Evolutionary conservation across 164 flowering plant species (phyloP).

Genomic region (Litsea cubeba): DNA sequence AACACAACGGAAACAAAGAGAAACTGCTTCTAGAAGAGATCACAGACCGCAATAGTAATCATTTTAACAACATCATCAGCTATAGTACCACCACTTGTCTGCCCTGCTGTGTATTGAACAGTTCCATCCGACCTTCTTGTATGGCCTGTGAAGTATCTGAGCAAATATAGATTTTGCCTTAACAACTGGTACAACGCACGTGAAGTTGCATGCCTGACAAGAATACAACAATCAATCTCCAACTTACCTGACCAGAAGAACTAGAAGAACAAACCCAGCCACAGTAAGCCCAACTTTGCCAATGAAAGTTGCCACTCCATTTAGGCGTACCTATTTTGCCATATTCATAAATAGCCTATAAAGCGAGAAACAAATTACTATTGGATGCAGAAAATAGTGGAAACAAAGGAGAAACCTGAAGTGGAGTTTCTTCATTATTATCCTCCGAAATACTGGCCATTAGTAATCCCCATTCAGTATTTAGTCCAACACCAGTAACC

Average conservation of each 20-base stretch:
- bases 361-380: background rate
- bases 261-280: conserved; percentile 27
- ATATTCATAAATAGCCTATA: background rate
- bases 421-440: conserved; percentile 94
- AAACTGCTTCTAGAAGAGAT: background rate
- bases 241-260: conserved; percentile 16
- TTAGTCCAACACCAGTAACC: conserved; percentile 93
- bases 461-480: conserved; percentile 97
- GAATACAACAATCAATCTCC: background rate
- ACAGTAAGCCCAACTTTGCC: conserved; percentile 31
- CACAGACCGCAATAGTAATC: conserved; percentile 77
- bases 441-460: conserved; percentile 98
- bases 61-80: conserved; percentile 69
- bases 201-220: background rate
- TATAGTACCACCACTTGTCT: conserved; percentile 46
- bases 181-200: background rate
- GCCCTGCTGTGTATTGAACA: conserved; percentile 45
- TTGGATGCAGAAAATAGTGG: background rate
- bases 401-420: conserved; percentile 56
- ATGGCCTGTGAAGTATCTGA: conserved; percentile 82
- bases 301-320: conserved; percentile 65
- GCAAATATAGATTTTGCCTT: background rate
- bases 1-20: background rate
- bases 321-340: conserved; percentile 66
- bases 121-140: conserved; percentile 38